Percentiles rank a stretch among this genome's conserved stretches.
Conservation (phyloP, 2,329 filamentous ascomycete genomes). For the Amylocarpus encephaloides region DNA sequence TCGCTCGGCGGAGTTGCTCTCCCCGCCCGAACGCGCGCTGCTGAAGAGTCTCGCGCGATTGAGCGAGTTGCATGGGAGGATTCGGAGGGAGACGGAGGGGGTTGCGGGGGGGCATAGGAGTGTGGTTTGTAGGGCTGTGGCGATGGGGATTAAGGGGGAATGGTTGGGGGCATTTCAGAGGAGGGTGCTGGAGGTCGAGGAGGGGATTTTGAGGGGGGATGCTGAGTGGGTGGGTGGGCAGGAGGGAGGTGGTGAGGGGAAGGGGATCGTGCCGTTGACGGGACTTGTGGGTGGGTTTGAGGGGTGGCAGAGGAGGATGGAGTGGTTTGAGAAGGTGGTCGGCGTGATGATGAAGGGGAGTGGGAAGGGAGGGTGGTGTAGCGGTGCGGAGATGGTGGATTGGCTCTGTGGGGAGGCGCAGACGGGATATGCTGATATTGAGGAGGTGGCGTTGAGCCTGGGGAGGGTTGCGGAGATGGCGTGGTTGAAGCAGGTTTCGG, state of each 20-base stretch:
- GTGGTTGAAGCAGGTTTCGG: slow-evolving; percentile 85
- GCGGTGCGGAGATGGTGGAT: slow-evolving; percentile 71
- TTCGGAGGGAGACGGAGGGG: slow-evolving; percentile 59
- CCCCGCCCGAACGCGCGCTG: slow-evolving; percentile 77
- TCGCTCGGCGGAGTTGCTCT: slow-evolving; percentile 47
- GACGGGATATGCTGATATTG: slow-evolving; percentile 84
- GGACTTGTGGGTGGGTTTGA: slow-evolving; percentile 77
- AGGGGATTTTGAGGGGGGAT: slow-evolving; percentile 68
- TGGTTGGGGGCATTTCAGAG: slow-evolving; percentile 77
- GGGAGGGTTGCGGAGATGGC: slow-evolving; percentile 76
- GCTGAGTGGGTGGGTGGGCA: slow-evolving; percentile 80
- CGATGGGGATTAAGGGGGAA: slow-evolving; percentile 65
- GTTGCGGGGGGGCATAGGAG: slow-evolving; percentile 69
- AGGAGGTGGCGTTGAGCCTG: slow-evolving; percentile 66
- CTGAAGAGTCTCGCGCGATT: slow-evolving; percentile 71
- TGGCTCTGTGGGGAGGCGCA: slow-evolving; percentile 67
- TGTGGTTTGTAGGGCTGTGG: slow-evolving; percentile 80
- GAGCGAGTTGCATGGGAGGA: slow-evolving; percentile 68
- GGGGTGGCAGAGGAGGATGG: slow-evolving; percentile 76
- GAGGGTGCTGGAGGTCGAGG: slow-evolving; percentile 80
- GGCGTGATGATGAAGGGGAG: slow-evolving; percentile 62
- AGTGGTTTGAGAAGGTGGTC: slow-evolving; percentile 75
- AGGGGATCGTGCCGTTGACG: slow-evolving; percentile 88
- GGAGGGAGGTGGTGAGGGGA: slow-evolving; percentile 58
- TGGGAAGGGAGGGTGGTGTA: slow-evolving; percentile 39